Percentiles rank a stretch among this genome's conserved stretches.
Conservation (phyloP, 352 stramenopile genomes). For the Aphanomyces stellatus region DNA sequence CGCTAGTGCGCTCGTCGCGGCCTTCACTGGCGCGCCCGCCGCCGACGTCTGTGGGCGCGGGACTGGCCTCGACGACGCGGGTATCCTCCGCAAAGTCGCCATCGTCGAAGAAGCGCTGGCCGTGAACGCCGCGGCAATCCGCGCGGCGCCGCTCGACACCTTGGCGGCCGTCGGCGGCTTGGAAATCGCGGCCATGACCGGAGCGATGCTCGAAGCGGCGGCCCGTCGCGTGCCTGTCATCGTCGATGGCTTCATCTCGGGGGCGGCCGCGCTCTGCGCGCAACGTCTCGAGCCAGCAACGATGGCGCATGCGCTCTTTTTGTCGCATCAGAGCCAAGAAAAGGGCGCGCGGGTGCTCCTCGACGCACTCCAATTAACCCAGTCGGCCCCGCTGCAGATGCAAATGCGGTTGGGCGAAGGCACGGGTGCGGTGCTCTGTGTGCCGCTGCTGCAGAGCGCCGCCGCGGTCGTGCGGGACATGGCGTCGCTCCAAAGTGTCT, state of each 20-base stretch:
- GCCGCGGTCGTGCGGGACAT: conserved; percentile 31
- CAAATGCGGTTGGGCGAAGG: conserved; percentile 42
- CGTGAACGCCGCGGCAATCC: not conserved
- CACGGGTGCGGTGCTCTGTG: conserved; percentile 31
- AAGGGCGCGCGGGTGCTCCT: conserved; percentile 26
- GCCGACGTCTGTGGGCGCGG: conserved; percentile 23
- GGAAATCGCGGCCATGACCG: conserved; percentile 53
- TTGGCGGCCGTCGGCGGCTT: conserved; percentile 39
- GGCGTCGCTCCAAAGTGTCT: conserved; percentile 27
- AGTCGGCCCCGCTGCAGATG: conserved; percentile 37
- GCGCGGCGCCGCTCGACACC: conserved; percentile 7
- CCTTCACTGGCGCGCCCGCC: conserved; percentile 26
- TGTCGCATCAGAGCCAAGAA: conserved; percentile 43
- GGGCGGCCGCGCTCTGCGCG: conserved; percentile 39
- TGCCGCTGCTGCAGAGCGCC: conserved; percentile 35
- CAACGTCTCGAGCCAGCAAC: conserved; percentile 27
- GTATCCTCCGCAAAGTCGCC: conserved; percentile 37
- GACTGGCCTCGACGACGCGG: conserved; percentile 27
- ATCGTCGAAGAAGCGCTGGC: conserved; percentile 37
- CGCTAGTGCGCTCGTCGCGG: conserved; percentile 33
- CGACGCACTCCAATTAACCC: not conserved
- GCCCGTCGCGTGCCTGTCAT: conserved; percentile 33
- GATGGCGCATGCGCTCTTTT: conserved; percentile 30
- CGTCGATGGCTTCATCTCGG: conserved; percentile 61
- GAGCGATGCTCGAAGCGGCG: conserved; percentile 34